phyloP scores from a whole-genome alignment of 257 asterid genomes.

The Ilex aquifolium region DNA sequence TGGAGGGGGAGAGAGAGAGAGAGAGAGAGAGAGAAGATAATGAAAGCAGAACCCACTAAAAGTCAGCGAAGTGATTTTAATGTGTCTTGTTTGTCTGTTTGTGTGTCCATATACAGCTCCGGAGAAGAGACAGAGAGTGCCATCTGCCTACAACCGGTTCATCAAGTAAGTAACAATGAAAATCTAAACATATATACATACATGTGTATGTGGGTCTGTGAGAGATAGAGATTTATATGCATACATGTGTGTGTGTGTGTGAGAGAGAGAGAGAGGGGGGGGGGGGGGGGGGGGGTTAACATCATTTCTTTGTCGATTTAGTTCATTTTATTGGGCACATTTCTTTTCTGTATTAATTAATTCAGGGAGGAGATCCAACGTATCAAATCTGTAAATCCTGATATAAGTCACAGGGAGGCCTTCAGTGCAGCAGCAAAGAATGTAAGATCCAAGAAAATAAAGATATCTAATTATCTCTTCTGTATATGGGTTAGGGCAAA shows the following conservation, averaged over 20 bases:
- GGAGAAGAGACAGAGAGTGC: slow-evolving; percentile 98
- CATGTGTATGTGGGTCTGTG: not conserved
- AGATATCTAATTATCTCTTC: not conserved
- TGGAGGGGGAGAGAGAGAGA: slow-evolving; percentile 22
- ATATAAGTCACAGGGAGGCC: slow-evolving; percentile 99
- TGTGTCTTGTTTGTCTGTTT: slow-evolving; percentile 41
- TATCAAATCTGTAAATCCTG: slow-evolving; percentile 99
- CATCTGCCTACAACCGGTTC: slow-evolving; percentile 97
- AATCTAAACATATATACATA: too few species aligned
- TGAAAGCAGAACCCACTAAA: slow-evolving; percentile 29
- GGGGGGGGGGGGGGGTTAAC: too few species aligned
- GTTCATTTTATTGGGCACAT: too few species aligned
- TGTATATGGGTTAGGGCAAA: too few species aligned
- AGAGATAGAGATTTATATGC: slow-evolving; percentile 1
- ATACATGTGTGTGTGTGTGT: too few species aligned
- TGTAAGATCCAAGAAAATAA: slow-evolving; percentile 63
- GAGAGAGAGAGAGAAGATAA: slow-evolving; percentile 18
- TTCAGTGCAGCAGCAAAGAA: slow-evolving; percentile 99
- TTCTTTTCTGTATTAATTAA: not conserved
- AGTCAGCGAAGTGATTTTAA: slow-evolving; percentile 53
- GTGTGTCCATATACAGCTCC: slow-evolving; percentile 64
- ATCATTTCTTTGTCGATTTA: too few species aligned
- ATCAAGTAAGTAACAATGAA: slow-evolving; percentile 60
- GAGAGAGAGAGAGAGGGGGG: too few species aligned
- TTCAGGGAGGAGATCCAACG: slow-evolving; percentile 99